phyloP scores from a whole-genome alignment of 208 protist species.

The Herpetomonas samuelpessoai region DNA sequence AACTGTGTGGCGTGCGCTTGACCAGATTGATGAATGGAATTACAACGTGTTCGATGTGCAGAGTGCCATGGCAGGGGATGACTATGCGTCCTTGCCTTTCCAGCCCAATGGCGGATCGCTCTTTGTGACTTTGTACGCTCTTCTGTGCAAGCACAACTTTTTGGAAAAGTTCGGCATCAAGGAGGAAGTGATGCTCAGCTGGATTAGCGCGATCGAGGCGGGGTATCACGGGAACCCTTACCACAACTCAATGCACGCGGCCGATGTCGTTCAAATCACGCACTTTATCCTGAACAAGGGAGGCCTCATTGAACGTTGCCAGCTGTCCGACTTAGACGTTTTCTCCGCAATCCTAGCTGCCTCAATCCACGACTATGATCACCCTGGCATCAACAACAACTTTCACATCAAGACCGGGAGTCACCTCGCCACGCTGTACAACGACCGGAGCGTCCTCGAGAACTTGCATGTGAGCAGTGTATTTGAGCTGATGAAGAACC shows the following conservation, averaged over 20 bases:
- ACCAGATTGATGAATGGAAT: conserved; percentile 81
- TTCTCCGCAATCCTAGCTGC: conserved; percentile 90
- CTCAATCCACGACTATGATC: conserved; percentile 96
- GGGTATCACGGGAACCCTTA: conserved; percentile 93
- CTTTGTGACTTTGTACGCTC: conserved; percentile 85
- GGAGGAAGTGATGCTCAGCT: conserved; percentile 87
- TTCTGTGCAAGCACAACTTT: conserved; percentile 83
- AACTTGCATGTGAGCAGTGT: conserved; percentile 91
- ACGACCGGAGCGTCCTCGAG: conserved; percentile 95
- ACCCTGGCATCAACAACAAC: conserved; percentile 95
- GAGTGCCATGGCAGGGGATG: conserved; percentile 68
- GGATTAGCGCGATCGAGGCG: conserved; percentile 85
- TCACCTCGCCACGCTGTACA: conserved; percentile 92
- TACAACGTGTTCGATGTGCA: conserved; percentile 88
- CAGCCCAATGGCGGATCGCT: conserved; percentile 76
- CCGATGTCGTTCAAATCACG: conserved; percentile 88
- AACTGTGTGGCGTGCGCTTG: conserved; percentile 60
- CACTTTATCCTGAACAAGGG: conserved; percentile 84
- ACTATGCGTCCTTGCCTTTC: conserved; percentile 51
- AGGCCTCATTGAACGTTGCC: conserved; percentile 61
- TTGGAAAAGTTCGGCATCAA: conserved; percentile 91
- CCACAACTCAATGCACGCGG: conserved; percentile 93
- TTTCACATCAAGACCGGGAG: conserved; percentile 88
- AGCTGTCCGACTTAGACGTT: conserved; percentile 79
- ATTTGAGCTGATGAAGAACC: conserved; percentile 91